These are phyloP conservation scores for Orbilia ellipsospora DNA, from an alignment of 2,329 filamentous ascomycete species.

Conservation along the genomic window DNA sequence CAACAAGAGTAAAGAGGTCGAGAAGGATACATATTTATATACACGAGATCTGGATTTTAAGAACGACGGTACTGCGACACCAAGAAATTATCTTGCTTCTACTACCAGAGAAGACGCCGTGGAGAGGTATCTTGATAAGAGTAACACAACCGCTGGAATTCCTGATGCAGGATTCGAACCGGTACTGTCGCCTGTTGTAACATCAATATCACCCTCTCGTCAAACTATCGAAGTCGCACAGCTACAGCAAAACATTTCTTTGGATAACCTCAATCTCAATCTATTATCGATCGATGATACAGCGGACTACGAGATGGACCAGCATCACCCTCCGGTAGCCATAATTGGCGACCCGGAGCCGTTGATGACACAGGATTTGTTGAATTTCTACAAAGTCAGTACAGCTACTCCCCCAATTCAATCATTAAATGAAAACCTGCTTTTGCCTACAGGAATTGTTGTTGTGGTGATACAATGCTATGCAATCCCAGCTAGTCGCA, in stretches of 20 bases:
- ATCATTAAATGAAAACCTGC: too few relatives aligned
- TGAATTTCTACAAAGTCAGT: slow-evolving; percentile 52
- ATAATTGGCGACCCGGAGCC: slow-evolving; percentile 55
- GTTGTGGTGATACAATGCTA: too few relatives aligned
- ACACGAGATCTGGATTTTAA: too few relatives aligned
- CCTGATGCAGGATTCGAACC: too few relatives aligned
- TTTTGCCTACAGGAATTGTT: too few relatives aligned
- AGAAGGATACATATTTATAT: too few relatives aligned
- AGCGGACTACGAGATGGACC: slow-evolving; percentile 32
- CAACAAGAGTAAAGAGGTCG: too few relatives aligned
- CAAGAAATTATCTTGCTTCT: not conserved
- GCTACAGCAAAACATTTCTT: not conserved
- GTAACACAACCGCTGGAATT: not conserved
- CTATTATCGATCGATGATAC: slow-evolving; percentile 27
- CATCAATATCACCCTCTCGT: not conserved
- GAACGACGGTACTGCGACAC: not conserved
- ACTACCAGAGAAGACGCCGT: not conserved
- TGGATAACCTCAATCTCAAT: slow-evolving; percentile 8
- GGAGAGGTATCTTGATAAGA: not conserved
- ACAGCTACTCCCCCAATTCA: not conserved
- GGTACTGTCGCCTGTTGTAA: not conserved
- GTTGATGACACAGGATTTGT: slow-evolving; percentile 54
- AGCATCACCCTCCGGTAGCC: slow-evolving; percentile 46
- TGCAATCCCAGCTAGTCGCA: too few relatives aligned
- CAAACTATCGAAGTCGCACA: not conserved